Evolutionary conservation across 768 basidiomycete species (phyloP).

Genomic region (Tricholoma bakamatsutake): DNA sequence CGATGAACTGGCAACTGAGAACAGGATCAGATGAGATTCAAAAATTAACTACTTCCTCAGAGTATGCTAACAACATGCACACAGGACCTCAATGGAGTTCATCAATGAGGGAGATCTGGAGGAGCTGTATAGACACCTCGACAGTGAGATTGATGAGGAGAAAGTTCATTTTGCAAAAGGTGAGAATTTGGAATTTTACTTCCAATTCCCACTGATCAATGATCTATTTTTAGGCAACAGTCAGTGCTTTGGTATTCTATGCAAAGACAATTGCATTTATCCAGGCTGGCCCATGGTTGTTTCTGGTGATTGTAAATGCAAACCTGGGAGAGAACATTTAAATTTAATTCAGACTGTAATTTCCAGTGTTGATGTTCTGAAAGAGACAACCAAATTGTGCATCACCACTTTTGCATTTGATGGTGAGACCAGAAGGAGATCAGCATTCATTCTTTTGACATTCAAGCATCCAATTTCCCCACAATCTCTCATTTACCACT

Average conservation of each 20-base stretch:
- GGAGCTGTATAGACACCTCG: background rate
- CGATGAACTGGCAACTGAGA: slow-evolving; percentile 22
- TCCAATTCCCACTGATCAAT: background rate
- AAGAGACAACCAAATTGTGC: too few species aligned
- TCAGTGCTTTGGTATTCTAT: background rate
- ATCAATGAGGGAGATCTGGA: background rate
- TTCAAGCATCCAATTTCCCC: slow-evolving; percentile 3
- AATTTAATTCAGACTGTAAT: slow-evolving; percentile 13
- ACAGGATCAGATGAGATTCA: slow-evolving; percentile 18
- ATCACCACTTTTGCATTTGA: too few species aligned
- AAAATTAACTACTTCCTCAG: slow-evolving; percentile 20
- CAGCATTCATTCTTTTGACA: too few species aligned
- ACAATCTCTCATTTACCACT: slow-evolving; percentile 12
- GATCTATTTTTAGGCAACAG: background rate
- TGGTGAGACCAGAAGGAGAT: too few species aligned
- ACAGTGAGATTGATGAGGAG: background rate
- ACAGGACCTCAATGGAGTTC: background rate
- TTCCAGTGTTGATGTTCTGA: slow-evolving; percentile 5
- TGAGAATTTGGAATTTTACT: slow-evolving; percentile 1
- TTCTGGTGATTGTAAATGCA: slow-evolving; percentile 1
- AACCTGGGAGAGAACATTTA: slow-evolving; percentile 12
- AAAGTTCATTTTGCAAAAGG: background rate
- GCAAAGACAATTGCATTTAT: background rate
- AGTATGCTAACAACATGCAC: background rate
- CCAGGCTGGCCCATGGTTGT: background rate